Evolutionary conservation across 441 rosid genomes (phyloP).

Genomic region (Manihot esculenta): DNA sequence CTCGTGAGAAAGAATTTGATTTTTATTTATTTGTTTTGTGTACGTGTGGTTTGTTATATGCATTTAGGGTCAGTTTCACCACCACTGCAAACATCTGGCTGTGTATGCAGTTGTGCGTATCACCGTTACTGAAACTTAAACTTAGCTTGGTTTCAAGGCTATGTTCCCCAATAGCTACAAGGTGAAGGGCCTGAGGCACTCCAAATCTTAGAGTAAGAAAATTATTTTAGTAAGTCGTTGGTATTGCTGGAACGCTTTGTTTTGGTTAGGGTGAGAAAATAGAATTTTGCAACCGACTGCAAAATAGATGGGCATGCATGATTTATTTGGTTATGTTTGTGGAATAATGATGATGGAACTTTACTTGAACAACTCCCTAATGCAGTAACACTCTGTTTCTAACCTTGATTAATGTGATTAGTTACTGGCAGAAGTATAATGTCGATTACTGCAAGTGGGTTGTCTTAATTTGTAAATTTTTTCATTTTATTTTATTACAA

Average conservation of each 20-base stretch:
- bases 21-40: no score
- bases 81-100: no score
- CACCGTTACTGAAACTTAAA: no score
- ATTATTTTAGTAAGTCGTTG: background rate
- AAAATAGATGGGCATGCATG: background rate
- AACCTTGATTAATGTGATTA: background rate
- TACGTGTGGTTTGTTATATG: no score
- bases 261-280: background rate
- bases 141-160: no score
- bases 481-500: constrained; percentile 27
- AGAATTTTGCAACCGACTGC: background rate
- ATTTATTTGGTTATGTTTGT: background rate
- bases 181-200: background rate
- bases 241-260: background rate
- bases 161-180: no score
- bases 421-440: background rate
- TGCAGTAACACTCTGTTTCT: background rate
- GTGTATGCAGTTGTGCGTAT: no score
- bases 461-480: background rate
- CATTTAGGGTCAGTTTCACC: no score
- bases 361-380: no score
- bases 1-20: no score
- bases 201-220: background rate
- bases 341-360: no score
- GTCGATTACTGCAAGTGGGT: background rate